phyloP scores from a whole-genome alignment of 2,329 filamentous ascomycete species.

The Aspergillus brunneoviolaceus region DNA sequence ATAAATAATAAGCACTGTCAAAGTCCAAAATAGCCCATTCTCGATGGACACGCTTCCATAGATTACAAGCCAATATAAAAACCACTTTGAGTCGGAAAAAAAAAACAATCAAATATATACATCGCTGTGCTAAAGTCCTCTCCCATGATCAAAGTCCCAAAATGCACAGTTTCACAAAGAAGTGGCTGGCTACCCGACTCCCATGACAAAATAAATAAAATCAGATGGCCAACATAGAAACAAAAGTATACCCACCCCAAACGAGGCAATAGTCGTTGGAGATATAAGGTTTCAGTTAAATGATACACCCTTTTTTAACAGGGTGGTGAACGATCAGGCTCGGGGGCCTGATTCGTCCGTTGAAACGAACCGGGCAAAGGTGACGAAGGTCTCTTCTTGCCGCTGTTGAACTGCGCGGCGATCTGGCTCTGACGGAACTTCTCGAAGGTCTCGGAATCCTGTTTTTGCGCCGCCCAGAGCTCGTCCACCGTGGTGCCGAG shows the following conservation, averaged over 20 bases:
- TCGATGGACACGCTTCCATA: neutral
- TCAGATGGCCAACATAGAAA: neutral
- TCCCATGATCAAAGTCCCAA: neutral
- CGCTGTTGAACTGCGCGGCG: slow-evolving; percentile 48
- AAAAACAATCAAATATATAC: neutral
- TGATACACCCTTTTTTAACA: neutral
- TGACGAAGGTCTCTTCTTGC: slow-evolving; percentile 27
- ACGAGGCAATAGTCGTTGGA: neutral
- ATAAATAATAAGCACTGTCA: too few species aligned
- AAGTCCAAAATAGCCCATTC: neutral
- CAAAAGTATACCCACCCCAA: neutral
- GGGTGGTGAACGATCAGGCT: slow-evolving; percentile 3
- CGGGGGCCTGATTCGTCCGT: neutral
- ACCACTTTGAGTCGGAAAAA: neutral
- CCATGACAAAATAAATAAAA: neutral
- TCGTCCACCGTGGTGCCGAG: slow-evolving; percentile 48
- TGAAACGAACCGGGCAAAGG: slow-evolving; percentile 9
- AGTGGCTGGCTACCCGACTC: neutral
- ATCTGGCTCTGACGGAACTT: slow-evolving; percentile 47
- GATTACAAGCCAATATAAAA: neutral
- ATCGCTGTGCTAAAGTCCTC: neutral
- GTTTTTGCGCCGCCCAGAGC: slow-evolving; percentile 41
- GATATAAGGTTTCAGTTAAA: neutral
- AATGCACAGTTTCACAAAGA: neutral
- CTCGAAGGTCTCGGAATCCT: slow-evolving; percentile 47